Evolutionary conservation across 345 rosid genomes (phyloP).

Genomic region (Eucalyptus tenuipes): DNA sequence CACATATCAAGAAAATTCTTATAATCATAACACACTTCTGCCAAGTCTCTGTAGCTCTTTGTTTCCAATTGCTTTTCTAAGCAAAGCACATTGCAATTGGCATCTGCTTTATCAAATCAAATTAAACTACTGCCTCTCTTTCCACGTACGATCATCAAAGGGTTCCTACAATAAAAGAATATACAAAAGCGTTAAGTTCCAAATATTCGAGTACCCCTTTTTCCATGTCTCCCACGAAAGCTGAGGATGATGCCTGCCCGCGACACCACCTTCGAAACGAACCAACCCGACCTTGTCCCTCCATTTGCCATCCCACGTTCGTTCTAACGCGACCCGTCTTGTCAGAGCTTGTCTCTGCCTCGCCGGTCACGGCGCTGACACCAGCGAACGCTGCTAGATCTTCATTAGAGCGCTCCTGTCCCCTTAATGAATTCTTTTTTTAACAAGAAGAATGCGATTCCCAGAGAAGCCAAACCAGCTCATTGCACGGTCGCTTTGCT

Average conservation of each 20-base stretch:
- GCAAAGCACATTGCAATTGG: not conserved
- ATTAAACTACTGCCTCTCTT: not conserved
- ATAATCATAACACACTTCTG: not conserved
- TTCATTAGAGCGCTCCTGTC: not conserved
- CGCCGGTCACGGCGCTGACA: not conserved
- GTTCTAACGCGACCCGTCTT: not conserved
- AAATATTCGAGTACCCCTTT: not conserved
- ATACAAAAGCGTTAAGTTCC: not conserved
- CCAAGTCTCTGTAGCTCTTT: not conserved
- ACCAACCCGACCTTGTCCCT: not conserved
- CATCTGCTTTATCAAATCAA: not conserved
- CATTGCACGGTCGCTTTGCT: not conserved
- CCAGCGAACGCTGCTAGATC: not conserved
- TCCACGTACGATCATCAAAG: not conserved
- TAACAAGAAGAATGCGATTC: not conserved
- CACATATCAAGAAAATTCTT: accelerated
- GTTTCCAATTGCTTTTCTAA: not conserved
- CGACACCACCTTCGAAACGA: not conserved
- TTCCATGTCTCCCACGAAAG: not conserved
- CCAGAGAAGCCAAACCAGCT: not conserved
- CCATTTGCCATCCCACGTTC: not conserved
- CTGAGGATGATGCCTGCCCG: not conserved
- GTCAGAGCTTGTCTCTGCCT: not conserved
- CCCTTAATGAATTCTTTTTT: not conserved
- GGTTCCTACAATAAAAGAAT: not conserved